phyloP scores from a whole-genome alignment of 345 rosid species.

The Triadica sebifera region DNA sequence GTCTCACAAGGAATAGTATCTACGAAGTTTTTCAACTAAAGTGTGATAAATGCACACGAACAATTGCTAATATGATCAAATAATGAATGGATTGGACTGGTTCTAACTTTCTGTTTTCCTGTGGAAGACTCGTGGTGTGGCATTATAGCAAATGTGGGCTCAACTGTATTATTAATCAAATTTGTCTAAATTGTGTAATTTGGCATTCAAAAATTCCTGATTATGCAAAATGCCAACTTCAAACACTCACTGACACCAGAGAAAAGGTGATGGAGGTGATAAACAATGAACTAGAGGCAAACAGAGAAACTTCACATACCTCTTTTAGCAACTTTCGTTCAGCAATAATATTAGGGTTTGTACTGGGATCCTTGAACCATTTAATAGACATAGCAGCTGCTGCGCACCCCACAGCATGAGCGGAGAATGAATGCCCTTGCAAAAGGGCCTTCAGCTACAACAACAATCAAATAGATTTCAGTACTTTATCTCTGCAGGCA shows the following conservation, averaged over 20 bases:
- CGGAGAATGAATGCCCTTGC: slow-evolving; percentile 93
- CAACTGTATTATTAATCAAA: neutral
- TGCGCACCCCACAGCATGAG: slow-evolving; percentile 90
- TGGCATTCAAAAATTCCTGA: neutral
- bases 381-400: slow-evolving; percentile 80
- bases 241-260: neutral
- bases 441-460: slow-evolving; percentile 83
- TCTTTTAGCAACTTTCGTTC: slow-evolving; percentile 58
- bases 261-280: slow-evolving; percentile 11
- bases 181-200: neutral
- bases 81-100: too few relatives aligned
- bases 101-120: too few relatives aligned
- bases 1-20: too few relatives aligned
- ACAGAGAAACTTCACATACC: slow-evolving; percentile 35
- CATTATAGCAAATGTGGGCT: neutral
- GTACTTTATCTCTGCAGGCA: neutral
- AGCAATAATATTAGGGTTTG: slow-evolving; percentile 58
- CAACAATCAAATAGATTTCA: slow-evolving; percentile 23
- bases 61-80: too few relatives aligned
- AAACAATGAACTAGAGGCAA: neutral
- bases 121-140: neutral
- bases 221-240: slow-evolving; percentile 4
- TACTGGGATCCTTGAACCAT: slow-evolving; percentile 83
- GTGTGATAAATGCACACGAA: too few relatives aligned
- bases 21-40: too few relatives aligned